These are phyloP conservation scores for Pleurotus giganteus DNA, from an alignment of 768 basidiomycete genomes.

Conservation along the genomic window DNA sequence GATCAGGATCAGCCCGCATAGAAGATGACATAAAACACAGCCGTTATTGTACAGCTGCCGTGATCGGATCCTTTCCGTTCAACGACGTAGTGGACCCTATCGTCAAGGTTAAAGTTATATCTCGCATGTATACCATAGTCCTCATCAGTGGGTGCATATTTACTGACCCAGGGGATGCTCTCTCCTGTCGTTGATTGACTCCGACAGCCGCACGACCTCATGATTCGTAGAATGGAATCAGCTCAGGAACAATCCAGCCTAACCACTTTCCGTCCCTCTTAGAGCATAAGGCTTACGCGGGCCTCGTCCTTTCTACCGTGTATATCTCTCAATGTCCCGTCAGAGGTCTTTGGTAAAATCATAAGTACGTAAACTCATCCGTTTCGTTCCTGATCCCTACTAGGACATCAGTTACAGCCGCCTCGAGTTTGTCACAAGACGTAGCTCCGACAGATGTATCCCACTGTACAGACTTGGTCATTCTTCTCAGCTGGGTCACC, in stretches of 20 bases:
- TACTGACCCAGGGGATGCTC: background rate
- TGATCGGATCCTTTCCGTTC: constrained; percentile 4
- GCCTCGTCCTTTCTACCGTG: background rate
- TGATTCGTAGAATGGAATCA: background rate
- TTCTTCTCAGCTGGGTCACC: constrained; percentile 1
- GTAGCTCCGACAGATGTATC: background rate
- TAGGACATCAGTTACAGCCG: background rate
- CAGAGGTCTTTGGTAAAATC: background rate
- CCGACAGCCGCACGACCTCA: background rate
- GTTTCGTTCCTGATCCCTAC: constrained; percentile 2
- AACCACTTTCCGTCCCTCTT: background rate
- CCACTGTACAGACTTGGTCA: background rate
- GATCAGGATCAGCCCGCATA: too few relatives aligned
- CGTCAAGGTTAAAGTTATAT: constrained; percentile 7
- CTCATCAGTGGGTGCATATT: constrained; percentile 3
- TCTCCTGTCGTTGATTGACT: too few relatives aligned
- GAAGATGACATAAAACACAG: constrained; percentile 4
- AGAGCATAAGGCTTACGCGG: too few relatives aligned
- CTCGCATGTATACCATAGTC: background rate
- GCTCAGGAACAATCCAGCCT: constrained; percentile 1
- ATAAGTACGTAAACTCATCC: constrained; percentile 1
- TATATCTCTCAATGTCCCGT: background rate
- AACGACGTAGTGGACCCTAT: constrained; percentile 8
- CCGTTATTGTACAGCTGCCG: background rate
- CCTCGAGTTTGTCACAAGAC: constrained; percentile 10